Percentiles rank a stretch among this genome's conserved stretches.
Conservation (phyloP, 2,329 filamentous ascomycete species). For the Alternaria metachromatica region DNA sequence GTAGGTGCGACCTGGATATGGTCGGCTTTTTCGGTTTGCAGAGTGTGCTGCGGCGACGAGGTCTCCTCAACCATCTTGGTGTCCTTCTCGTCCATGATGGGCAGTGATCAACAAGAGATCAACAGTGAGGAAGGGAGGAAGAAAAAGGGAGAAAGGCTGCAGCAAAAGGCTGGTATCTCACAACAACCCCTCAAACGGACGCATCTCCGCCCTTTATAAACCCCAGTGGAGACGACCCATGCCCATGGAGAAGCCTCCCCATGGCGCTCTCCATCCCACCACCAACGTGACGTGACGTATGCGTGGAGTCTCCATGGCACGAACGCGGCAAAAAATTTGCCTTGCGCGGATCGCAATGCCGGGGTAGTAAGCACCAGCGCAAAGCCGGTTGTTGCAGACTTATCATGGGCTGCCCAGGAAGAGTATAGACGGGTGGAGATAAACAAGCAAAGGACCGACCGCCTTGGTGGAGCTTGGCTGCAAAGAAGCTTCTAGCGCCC, state of each 20-base stretch:
- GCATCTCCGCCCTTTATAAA: slow-evolving; percentile 34
- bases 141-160: slow-evolving; percentile 6
- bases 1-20: slow-evolving; percentile 31
- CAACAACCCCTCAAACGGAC: slow-evolving; percentile 2
- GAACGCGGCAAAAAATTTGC: slow-evolving; percentile 25
- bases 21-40: slow-evolving; percentile 21
- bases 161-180: slow-evolving; percentile 17
- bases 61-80: slow-evolving; percentile 20
- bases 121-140: neutral
- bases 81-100: slow-evolving; percentile 39
- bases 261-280: slow-evolving; percentile 21
- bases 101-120: slow-evolving; percentile 18
- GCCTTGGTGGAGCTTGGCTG: slow-evolving; percentile 38
- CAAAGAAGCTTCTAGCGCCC: slow-evolving; percentile 41
- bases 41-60: slow-evolving; percentile 13
- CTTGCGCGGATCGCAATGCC: slow-evolving; percentile 16
- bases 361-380: slow-evolving; percentile 16
- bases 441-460: slow-evolving; percentile 29
- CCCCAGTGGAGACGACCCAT: slow-evolving; percentile 27
- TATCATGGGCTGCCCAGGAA: slow-evolving; percentile 15
- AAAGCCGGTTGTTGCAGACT: slow-evolving; percentile 25
- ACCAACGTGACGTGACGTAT: slow-evolving; percentile 20
- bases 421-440: slow-evolving; percentile 24
- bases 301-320: slow-evolving; percentile 36
- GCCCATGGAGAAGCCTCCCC: slow-evolving; percentile 30